These are phyloP conservation scores for Actinomucor elegans DNA, from an alignment of 371 early-diverging fungal genomes.

Conservation along the genomic window DNA sequence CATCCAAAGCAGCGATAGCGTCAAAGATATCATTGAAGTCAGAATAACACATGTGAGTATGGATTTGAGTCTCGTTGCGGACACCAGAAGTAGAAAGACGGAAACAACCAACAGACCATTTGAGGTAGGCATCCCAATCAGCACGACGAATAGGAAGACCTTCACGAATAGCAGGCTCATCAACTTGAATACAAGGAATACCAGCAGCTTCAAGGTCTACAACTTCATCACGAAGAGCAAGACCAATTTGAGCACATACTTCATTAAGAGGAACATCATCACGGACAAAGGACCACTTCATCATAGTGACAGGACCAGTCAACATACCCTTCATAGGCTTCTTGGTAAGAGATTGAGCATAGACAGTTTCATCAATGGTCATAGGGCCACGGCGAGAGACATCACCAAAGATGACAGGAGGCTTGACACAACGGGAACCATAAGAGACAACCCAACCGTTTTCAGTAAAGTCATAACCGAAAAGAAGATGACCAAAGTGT, in stretches of 20 bases:
- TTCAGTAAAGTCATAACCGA: slow-evolving; percentile 90
- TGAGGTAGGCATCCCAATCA: slow-evolving; percentile 88
- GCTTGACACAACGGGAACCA: slow-evolving; percentile 95
- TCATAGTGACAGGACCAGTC: slow-evolving; percentile 92
- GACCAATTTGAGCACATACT: slow-evolving; percentile 88
- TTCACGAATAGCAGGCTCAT: slow-evolving; percentile 98
- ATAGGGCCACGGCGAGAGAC: slow-evolving; percentile 88
- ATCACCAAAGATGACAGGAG: slow-evolving; percentile 91
- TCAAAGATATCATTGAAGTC: slow-evolving; percentile 98
- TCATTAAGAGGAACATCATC: slow-evolving; percentile 89
- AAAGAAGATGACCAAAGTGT: slow-evolving; percentile 82
- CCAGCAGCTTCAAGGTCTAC: slow-evolving; percentile 90
- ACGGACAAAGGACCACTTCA: slow-evolving; percentile 97
- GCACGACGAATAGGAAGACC: slow-evolving; percentile 91
- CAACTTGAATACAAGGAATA: slow-evolving; percentile 93
- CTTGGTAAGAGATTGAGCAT: slow-evolving; percentile 86
- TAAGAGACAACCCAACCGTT: slow-evolving; percentile 98
- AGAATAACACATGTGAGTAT: slow-evolving; percentile 97
- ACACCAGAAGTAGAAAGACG: slow-evolving; percentile 89
- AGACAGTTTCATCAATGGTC: slow-evolving; percentile 82
- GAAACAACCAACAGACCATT: slow-evolving; percentile 96
- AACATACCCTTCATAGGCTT: slow-evolving; percentile 97
- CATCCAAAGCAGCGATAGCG: slow-evolving; percentile 87
- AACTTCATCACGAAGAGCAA: slow-evolving; percentile 97
- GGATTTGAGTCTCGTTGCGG: slow-evolving; percentile 89